Evolutionary conservation across 2,329 filamentous ascomycete genomes (phyloP).

Genomic region (Xylariaceae sp.): DNA sequence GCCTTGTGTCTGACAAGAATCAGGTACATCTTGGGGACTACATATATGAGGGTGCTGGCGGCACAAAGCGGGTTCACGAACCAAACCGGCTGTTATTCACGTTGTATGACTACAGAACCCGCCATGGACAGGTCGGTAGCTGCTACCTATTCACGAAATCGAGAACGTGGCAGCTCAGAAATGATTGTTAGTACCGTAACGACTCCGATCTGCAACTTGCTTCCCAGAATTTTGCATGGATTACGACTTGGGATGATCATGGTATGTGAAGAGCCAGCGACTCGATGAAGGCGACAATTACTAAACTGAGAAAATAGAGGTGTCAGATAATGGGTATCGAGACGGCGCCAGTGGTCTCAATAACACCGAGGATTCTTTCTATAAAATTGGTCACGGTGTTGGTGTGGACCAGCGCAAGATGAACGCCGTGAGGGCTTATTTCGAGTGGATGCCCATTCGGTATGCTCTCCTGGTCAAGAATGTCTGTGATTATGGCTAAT

Average conservation of each 20-base stretch:
- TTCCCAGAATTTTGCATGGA: conserved; percentile 42
- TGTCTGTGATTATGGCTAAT: conserved; percentile 26
- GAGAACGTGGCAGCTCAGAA: not conserved
- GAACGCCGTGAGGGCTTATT: conserved; percentile 67
- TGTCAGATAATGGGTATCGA: conserved; percentile 62
- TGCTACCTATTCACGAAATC: not conserved
- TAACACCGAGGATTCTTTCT: conserved; percentile 64
- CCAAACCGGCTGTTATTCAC: conserved; percentile 32
- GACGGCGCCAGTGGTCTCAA: conserved; percentile 58
- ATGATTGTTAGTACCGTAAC: conserved; percentile 35
- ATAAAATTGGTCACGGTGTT: conserved; percentile 51
- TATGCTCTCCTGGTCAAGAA: conserved; percentile 20
- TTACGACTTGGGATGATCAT: conserved; percentile 45
- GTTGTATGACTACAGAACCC: conserved; percentile 42
- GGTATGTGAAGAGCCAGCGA: conserved; percentile 16
- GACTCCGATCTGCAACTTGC: conserved; percentile 41
- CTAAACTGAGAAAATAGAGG: conserved; percentile 37
- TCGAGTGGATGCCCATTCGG: conserved; percentile 61
- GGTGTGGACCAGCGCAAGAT: conserved; percentile 69
- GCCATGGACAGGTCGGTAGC: conserved; percentile 34
- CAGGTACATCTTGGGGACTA: conserved; percentile 45
- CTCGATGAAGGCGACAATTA: not conserved
- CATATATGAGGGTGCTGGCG: conserved; percentile 57
- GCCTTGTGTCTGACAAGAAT: not conserved
- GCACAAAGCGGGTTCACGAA: conserved; percentile 29